Evolutionary conservation across 2,329 filamentous ascomycete species (phyloP), one percentile per base, ranked within the genome.

Genomic region (Sarocladiaceae sp.): DNA sequence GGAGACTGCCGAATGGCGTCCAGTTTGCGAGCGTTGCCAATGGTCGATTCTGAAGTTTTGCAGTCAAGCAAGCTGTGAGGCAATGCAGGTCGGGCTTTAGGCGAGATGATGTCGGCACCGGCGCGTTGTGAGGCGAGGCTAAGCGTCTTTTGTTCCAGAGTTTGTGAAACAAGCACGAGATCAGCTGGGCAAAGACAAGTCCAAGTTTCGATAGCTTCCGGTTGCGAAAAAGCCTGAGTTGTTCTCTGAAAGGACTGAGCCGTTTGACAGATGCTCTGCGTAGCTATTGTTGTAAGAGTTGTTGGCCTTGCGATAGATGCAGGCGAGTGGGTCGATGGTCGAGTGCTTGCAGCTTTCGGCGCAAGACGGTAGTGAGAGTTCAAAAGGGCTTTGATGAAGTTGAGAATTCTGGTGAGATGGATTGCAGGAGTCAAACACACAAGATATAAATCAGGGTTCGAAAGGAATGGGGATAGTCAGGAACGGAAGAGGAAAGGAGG

Each of bases 21-120:
- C 47, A 49, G 52, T 47, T 51, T 57, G 53, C 54, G 56, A 60
- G 57, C 51, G 55, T 59, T 54, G 55, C 63, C 62, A 63, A 59
- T 61, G 59, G n/a, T n/a, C n/a, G n/a, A 53, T 57, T 53, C 58
- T 56, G 55, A 50, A 47, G 16, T 45, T 20, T 18, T 35, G 33
- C 6, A 33, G 20, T 4, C 20, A n/a, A 37, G 24, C 42, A 34
- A 44, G 37, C 37, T 41, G 37, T 21, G 7, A 41, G 40, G 26
- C 40, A 33, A 43, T 32, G 52, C 46, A 49, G 53, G 52, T 55
- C 48, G 48, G 50, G 18, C 24, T 45, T 26, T 52, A 59, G 55
- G 52, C 54, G 57, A 58, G 48, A 55, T 52, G 48, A 43, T 48
- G 49, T 60, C 60, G 59, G 54, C 55, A 64, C 61, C 60, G 51